phyloP scores from a whole-genome alignment of 2,329 filamentous ascomycete species.

The Stagonosporopsis chrysanthemi region DNA sequence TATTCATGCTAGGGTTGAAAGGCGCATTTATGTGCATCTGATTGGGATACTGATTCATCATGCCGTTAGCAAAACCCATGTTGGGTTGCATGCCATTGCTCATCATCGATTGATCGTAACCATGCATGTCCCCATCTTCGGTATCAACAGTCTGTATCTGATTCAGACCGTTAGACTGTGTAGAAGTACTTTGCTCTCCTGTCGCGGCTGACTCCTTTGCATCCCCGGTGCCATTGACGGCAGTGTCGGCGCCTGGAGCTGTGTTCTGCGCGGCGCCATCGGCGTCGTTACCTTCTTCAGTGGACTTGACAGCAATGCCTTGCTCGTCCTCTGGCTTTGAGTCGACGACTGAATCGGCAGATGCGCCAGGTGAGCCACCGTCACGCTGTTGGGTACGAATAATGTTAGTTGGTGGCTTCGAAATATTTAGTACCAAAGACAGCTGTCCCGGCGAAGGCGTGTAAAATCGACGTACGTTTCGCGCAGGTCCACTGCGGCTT shows the following conservation, averaged over 20 bases:
- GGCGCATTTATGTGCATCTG: slow-evolving; percentile 56
- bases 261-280: slow-evolving; percentile 14
- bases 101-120: slow-evolving; percentile 41
- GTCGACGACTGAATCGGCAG: slow-evolving; percentile 42
- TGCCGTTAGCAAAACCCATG: slow-evolving; percentile 33
- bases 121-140: slow-evolving; percentile 31
- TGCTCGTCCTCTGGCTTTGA: slow-evolving; percentile 41
- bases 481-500: slow-evolving; percentile 39
- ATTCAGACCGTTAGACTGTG: slow-evolving; percentile 34
- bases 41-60: slow-evolving; percentile 60
- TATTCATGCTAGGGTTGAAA: slow-evolving; percentile 50
- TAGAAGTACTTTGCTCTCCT: slow-evolving; percentile 26
- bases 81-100: slow-evolving; percentile 37
- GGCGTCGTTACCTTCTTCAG: slow-evolving; percentile 42
- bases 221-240: slow-evolving; percentile 17
- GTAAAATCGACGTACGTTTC: slow-evolving; percentile 47
- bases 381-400: slow-evolving; percentile 36
- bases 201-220: slow-evolving; percentile 23
- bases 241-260: slow-evolving; percentile 14
- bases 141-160: slow-evolving; percentile 47
- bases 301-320: slow-evolving; percentile 30
- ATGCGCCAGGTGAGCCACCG: slow-evolving; percentile 41
- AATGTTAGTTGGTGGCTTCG: slow-evolving; percentile 37
- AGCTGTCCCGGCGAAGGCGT: slow-evolving; percentile 22
- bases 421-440: slow-evolving; percentile 7